These are phyloP conservation scores for Sporothrix brasiliensis DNA, from an alignment of 2,329 filamentous ascomycete genomes.

Conservation along the genomic window DNA sequence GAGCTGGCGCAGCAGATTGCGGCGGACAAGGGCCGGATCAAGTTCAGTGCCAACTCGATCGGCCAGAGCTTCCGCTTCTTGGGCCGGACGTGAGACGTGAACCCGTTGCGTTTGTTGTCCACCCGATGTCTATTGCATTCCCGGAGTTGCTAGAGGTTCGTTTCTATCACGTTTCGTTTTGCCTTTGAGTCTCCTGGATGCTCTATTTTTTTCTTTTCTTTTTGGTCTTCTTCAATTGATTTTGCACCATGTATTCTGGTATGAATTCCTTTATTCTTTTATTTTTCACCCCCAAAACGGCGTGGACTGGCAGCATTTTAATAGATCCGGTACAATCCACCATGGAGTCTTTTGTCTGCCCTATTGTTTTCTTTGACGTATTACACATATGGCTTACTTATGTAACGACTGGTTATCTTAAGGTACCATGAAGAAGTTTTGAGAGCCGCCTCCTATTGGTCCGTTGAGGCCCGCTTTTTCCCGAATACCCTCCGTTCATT, in stretches of 20 bases:
- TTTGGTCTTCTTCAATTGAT: not conserved
- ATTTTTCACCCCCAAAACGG: not conserved
- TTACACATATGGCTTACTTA: not conserved
- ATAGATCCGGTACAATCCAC: not conserved
- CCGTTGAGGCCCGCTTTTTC: no score
- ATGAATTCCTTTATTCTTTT: not conserved
- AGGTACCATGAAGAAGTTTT: no score
- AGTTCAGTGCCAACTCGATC: slow-evolving; percentile 34
- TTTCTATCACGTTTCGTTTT: not conserved
- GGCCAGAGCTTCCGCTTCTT: slow-evolving; percentile 35
- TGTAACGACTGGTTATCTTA: slow-evolving; percentile 7
- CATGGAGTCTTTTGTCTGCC: not conserved
- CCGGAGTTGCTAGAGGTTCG: not conserved
- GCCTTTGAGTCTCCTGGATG: not conserved
- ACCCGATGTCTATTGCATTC: not conserved
- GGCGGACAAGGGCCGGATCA: slow-evolving; percentile 31
- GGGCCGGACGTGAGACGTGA: slow-evolving; percentile 30
- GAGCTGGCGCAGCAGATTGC: slow-evolving; percentile 26
- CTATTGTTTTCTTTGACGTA: not conserved
- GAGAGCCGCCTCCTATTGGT: no score
- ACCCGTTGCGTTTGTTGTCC: not conserved
- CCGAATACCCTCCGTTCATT: no score
- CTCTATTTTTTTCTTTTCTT: no score
- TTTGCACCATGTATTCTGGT: not conserved
- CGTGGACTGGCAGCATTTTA: not conserved